Evolutionary conservation across 2,329 filamentous ascomycete species (phyloP), one percentile per base, ranked within the genome.

Genomic region (Fusarium verrucosum): DNA sequence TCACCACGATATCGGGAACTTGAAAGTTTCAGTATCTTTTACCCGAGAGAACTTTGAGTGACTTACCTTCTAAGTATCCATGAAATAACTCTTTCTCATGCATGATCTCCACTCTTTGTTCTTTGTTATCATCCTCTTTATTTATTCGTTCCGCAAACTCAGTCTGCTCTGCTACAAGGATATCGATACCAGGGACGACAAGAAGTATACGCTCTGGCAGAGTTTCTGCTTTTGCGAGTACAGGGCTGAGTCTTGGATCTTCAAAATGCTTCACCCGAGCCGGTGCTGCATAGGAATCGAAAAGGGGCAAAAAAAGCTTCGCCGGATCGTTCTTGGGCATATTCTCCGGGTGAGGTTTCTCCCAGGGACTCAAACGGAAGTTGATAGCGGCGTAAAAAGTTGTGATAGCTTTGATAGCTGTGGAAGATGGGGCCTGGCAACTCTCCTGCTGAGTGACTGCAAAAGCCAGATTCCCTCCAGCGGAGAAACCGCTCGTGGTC

Each of bases 391-490:
- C 74, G 49, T 80, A 82, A 54, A 80, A 80, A 0, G 73, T 77
- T 5, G 81, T 72, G 16, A 73, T 70, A 2, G 75, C 81, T 53
- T 78, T 78, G n/a, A 78, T 71, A 7, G 58, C 67, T 7, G 65
- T 75, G 25, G 50, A 62, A 13, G 54, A 66, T 26, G 58, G 65
- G 1, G 54, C 56, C 14, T 73, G 71, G 17, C 67, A 73, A 10
- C 16, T 35, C 9, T 54, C 16, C 10, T 72, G 69, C 47, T 74
- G 72, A 20, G 70, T 71, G 3, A 73, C 67, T 3, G 75, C 73
- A 9, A 84, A 54, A 4, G 78, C 79, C 9, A 84, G 70, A 57
- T 79, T 81, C 0, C 74, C 81, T 8, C 82, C 82, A 0, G 77
- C 78, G 2, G 79, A 81, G 26, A 76, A 76, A 1, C 82, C 82